Base-by-base conservation (phyloP, 2,329 filamentous ascomycete species). In the Xylaria sp. region DNA sequence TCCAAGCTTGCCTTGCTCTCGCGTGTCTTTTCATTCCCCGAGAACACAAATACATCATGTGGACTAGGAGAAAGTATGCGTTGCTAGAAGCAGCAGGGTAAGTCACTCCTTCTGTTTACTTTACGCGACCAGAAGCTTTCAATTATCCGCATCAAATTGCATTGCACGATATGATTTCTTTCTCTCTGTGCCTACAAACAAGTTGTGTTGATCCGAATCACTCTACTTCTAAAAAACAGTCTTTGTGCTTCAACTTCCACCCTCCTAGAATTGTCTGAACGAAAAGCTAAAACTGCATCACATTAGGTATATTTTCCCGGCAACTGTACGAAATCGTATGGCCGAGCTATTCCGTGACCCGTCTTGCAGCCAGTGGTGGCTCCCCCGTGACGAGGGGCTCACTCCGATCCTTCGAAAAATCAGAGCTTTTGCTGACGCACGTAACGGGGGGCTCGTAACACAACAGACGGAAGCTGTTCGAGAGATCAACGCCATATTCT, bases 321-420 rank as follows among this genome's bases (percentile, higher is more conserved):
- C 87, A 31, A 86, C 86, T 12, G 88, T 94, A 70, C 89, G 94
- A 61, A 82, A 79, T 33, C 89, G 89, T 67, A 90, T 98, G 84
- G 87, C 91, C 33, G 84, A 90, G 49, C 76, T 92, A 23, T 97
- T 95, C 83, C 82, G 85, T 63, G 85, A 92, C 45, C 84, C 87
- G 14, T 87, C 89, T 19, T 87, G 93, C 56, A 86, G 86, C 46
- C 83, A 89, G 60, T 97, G 93, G 92, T 99, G 95, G 95, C 84
- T 97, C 2, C 92, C 93, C 2, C 85, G 95, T 74, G 87, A 92
- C 65, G 90, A 94, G 78, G 87, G 86, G 1, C 91, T 91, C 70
- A 89, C 86, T 11, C 85, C 86, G 0, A 86, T 96, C 43, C 83
- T 97, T 57, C 89, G 88, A 54, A 89, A 86, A 57, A 88, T 97